These are phyloP conservation scores for Acmispon strigosus DNA, from an alignment of 306 rosid genomes.

Conservation along the genomic window DNA sequence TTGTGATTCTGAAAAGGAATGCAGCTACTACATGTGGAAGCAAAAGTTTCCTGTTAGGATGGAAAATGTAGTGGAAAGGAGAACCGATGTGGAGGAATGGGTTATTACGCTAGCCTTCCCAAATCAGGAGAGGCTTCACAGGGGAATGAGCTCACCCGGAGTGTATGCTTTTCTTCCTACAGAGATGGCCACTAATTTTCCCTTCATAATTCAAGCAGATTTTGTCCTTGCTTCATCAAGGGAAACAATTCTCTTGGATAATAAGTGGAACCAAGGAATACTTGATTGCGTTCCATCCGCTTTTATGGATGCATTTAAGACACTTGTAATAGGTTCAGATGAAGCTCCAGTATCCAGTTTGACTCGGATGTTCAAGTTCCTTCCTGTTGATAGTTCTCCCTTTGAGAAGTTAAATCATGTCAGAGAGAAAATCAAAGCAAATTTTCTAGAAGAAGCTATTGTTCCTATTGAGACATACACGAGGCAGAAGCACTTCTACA, in stretches of 20 bases:
- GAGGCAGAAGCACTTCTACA: slow-evolving; percentile 52
- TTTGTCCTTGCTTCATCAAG: slow-evolving; percentile 72
- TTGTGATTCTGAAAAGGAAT: slow-evolving; percentile 18
- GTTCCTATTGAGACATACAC: slow-evolving; percentile 52
- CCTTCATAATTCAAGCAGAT: slow-evolving; percentile 74
- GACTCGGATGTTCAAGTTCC: slow-evolving; percentile 38
- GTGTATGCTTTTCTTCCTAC: slow-evolving; percentile 72
- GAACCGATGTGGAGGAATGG: slow-evolving; percentile 55
- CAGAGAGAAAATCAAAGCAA: slow-evolving; percentile 42
- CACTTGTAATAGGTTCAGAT: slow-evolving; percentile 30
- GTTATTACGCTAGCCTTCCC: slow-evolving; percentile 64
- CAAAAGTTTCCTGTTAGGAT: slow-evolving; percentile 54
- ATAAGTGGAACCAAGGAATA: slow-evolving; percentile 77
- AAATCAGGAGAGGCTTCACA: slow-evolving; percentile 33
- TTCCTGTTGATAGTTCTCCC: slow-evolving; percentile 40
- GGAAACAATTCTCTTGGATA: slow-evolving; percentile 57
- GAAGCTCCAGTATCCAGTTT: slow-evolving; percentile 47
- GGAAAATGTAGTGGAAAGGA: slow-evolving; percentile 43
- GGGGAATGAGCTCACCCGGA: slow-evolving; percentile 47
- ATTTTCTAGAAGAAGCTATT: slow-evolving; percentile 35
- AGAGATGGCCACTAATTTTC: slow-evolving; percentile 61
- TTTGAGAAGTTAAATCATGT: slow-evolving; percentile 38
- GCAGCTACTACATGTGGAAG: slow-evolving; percentile 62
- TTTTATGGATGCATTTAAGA: slow-evolving; percentile 50
- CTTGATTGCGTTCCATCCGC: slow-evolving; percentile 57